phyloP scores from a whole-genome alignment of 2,329 filamentous ascomycete genomes.

The Pseudogymnoascus sp. region DNA sequence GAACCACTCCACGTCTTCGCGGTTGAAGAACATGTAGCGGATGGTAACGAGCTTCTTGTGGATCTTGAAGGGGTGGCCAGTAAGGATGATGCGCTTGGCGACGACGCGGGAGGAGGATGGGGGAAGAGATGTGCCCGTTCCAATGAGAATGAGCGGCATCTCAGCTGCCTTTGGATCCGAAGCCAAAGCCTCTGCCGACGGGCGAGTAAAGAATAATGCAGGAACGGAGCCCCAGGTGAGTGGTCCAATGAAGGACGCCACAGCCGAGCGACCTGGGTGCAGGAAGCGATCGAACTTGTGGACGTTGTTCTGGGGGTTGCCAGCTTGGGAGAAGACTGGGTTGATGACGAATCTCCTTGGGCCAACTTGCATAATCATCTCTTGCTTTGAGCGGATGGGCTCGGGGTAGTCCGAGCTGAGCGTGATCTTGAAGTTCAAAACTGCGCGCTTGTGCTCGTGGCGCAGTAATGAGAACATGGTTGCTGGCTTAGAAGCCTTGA shows the following conservation, averaged over 20 bases:
- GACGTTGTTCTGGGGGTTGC: slow-evolving; percentile 89
- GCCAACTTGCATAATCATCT: slow-evolving; percentile 86
- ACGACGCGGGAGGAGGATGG: slow-evolving; percentile 72
- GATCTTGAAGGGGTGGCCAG: slow-evolving; percentile 96
- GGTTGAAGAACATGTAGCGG: slow-evolving; percentile 99
- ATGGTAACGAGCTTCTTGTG: slow-evolving; percentile 96
- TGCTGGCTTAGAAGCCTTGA: slow-evolving; percentile 52
- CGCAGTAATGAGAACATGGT: slow-evolving; percentile 80
- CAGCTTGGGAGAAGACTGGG: slow-evolving; percentile 82
- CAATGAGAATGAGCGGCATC: slow-evolving; percentile 63
- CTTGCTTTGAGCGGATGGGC: slow-evolving; percentile 85
- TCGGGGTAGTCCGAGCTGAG: slow-evolving; percentile 68
- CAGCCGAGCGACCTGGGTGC: slow-evolving; percentile 81
- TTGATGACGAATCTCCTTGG: slow-evolving; percentile 81
- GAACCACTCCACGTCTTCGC: slow-evolving; percentile 94
- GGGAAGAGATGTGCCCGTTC: slow-evolving; percentile 77
- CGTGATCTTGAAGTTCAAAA: slow-evolving; percentile 82
- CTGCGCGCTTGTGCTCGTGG: slow-evolving; percentile 91
- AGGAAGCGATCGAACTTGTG: slow-evolving; percentile 93
- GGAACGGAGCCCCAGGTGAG: slow-evolving; percentile 91
- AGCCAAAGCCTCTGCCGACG: slow-evolving; percentile 35
- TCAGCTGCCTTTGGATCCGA: slow-evolving; percentile 38
- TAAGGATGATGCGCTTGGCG: slow-evolving; percentile 88
- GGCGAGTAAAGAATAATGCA: slow-evolving; percentile 74
- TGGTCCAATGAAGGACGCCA: slow-evolving; percentile 84